These are phyloP conservation scores for Aspergillus ellipticus DNA, from an alignment of 495 filamentous ascomycete genomes.

Conservation along the genomic window DNA sequence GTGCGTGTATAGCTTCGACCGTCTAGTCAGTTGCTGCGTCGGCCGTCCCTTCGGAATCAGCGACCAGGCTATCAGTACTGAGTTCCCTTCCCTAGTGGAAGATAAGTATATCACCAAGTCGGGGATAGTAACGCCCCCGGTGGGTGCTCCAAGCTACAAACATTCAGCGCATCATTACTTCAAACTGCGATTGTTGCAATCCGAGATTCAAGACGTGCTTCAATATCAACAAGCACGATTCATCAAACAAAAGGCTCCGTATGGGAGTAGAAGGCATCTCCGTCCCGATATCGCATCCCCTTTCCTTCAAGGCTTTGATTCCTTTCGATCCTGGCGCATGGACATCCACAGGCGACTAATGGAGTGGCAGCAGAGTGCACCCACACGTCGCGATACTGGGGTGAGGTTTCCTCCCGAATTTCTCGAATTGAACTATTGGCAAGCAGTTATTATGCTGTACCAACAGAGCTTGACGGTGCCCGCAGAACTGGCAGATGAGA, in stretches of 20 bases:
- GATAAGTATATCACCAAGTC: conserved; percentile 84
- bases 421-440: conserved; percentile 94
- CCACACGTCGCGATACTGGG: conserved; percentile 70
- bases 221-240: conserved; percentile 78
- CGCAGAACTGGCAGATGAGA: conserved; percentile 73
- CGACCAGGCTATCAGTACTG: conserved; percentile 90
- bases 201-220: conserved; percentile 90
- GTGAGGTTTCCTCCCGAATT: conserved; percentile 85
- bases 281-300: conserved; percentile 76
- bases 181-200: conserved; percentile 85
- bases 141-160: conserved; percentile 72
- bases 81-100: conserved; percentile 84
- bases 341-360: conserved; percentile 80
- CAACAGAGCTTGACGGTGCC: conserved; percentile 88
- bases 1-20: conserved; percentile 93
- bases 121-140: conserved; percentile 60
- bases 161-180: conserved; percentile 88
- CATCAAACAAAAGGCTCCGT: conserved; percentile 47
- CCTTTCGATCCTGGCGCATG: conserved; percentile 81
- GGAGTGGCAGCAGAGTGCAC: conserved; percentile 84
- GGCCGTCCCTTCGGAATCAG: conserved; percentile 90
- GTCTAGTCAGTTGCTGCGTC: conserved; percentile 87
- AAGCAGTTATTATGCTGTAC: conserved; percentile 96
- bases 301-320: conserved; percentile 78
- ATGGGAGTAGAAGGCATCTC: conserved; percentile 64